Evolutionary conservation across 2,329 filamentous ascomycete genomes (phyloP).

Genomic region (Aspergillus felis): DNA sequence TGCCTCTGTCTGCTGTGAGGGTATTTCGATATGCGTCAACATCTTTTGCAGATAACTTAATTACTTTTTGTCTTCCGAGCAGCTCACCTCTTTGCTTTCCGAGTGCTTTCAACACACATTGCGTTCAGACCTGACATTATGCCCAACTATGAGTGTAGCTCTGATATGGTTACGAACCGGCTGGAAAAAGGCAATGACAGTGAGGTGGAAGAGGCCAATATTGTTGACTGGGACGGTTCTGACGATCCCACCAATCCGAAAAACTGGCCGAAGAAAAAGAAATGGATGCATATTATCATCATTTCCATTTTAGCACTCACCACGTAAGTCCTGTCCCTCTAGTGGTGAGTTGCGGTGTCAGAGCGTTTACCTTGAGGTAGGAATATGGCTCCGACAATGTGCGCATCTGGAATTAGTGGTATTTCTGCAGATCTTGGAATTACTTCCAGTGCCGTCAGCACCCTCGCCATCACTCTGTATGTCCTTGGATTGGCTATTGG

Average conservation of each 20-base stretch:
- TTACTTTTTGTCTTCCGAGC: too few relatives aligned
- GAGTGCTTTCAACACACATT: too few relatives aligned
- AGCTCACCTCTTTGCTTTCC: too few relatives aligned
- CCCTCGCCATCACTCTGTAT: constrained; percentile 54
- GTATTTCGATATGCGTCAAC: too few relatives aligned
- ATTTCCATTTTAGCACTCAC: constrained; percentile 16
- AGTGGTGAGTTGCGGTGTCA: not conserved
- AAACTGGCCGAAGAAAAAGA: constrained; percentile 26
- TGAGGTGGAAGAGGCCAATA: not conserved
- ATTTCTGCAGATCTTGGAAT: constrained; percentile 51
- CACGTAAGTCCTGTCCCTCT: constrained; percentile 9
- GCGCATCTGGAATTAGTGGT: constrained; percentile 53
- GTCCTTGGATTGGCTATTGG: constrained; percentile 39
- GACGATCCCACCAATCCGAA: constrained; percentile 24
- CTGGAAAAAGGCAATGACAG: constrained; percentile 9
- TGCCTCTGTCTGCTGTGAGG: not conserved
- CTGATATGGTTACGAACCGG: constrained; percentile 1
- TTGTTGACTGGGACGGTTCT: constrained; percentile 32
- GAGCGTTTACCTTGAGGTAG: constrained; percentile 18
- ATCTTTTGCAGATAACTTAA: too few relatives aligned
- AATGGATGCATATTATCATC: constrained; percentile 23
- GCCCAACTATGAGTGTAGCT: not conserved
- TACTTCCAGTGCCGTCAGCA: constrained; percentile 42
- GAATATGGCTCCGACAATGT: constrained; percentile 54
- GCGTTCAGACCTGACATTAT: too few relatives aligned